These are phyloP conservation scores for Lathyrus tuberosus DNA, from an alignment of 306 rosid genomes.

Conservation along the genomic window DNA sequence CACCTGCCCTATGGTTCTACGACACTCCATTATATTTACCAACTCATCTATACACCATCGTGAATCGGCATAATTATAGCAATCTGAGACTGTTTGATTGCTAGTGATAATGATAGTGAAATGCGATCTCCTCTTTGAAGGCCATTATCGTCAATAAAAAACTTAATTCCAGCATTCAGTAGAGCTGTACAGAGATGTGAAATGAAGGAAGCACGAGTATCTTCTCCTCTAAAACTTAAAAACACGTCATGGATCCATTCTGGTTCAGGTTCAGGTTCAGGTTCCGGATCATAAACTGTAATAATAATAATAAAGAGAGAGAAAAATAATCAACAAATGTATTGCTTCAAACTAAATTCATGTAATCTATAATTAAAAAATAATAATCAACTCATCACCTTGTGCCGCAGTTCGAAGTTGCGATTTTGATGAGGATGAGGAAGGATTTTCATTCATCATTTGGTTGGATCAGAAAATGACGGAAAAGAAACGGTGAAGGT, in stretches of 20 bases:
- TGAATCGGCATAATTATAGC: neutral
- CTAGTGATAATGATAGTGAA: neutral
- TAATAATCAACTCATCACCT: too few species aligned
- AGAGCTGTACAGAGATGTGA: conserved; percentile 2
- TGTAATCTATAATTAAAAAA: too few species aligned
- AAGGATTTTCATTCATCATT: too few species aligned
- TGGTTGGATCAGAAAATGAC: too few species aligned
- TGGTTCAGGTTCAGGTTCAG: too few species aligned
- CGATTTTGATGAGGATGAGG: too few species aligned
- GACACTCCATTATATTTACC: neutral
- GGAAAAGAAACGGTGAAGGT: too few species aligned
- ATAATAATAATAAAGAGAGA: too few species aligned
- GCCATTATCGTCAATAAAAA: neutral
- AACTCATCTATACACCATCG: conserved; percentile 13
- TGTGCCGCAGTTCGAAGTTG: too few species aligned
- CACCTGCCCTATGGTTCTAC: neutral
- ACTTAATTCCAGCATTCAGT: neutral
- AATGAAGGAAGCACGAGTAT: neutral
- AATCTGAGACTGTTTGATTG: neutral
- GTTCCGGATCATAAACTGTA: too few species aligned
- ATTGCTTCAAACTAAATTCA: too few species aligned
- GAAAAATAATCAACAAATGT: too few species aligned
- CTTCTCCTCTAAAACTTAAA: conserved; percentile 20
- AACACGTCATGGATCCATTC: neutral
- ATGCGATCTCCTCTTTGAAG: neutral